Evolutionary conservation across 345 rosid species (phyloP).

Genomic region (Populus simonii): DNA sequence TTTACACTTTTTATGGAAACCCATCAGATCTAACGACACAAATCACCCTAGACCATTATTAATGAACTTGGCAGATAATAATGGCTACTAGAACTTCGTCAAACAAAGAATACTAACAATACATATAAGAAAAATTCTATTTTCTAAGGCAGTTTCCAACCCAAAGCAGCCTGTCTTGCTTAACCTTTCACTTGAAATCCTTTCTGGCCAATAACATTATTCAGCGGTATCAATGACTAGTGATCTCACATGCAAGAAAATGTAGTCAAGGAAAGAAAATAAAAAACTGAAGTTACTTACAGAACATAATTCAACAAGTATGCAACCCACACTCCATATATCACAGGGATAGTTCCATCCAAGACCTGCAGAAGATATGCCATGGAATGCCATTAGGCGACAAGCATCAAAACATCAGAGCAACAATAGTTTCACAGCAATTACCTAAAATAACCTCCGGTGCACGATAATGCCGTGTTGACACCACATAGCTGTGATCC

Average conservation of each 20-base stretch:
- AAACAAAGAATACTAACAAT: not conserved
- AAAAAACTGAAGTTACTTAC: slow-evolving; percentile 34
- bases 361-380: slow-evolving; percentile 41
- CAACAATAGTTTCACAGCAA: slow-evolving; percentile 1
- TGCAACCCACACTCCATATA: slow-evolving; percentile 80
- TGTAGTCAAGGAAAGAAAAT: not conserved
- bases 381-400: not conserved
- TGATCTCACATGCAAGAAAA: not conserved
- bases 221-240: not conserved
- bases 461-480: slow-evolving; percentile 82
- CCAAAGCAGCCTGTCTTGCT: not conserved
- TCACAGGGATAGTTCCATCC: slow-evolving; percentile 90
- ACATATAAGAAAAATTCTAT: not conserved
- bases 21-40: not conserved
- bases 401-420: not conserved
- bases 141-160: not conserved
- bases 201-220: not conserved
- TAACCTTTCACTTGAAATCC: not conserved
- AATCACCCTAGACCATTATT: not conserved
- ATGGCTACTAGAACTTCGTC: no score
- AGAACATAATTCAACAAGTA: slow-evolving; percentile 75
- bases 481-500: slow-evolving; percentile 76
- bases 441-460: slow-evolving; percentile 80
- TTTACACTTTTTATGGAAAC: not conserved
- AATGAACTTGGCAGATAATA: not conserved